Conservation (phyloP, 805 yeast genomes). For the Metschnikowia orientalis region DNA sequence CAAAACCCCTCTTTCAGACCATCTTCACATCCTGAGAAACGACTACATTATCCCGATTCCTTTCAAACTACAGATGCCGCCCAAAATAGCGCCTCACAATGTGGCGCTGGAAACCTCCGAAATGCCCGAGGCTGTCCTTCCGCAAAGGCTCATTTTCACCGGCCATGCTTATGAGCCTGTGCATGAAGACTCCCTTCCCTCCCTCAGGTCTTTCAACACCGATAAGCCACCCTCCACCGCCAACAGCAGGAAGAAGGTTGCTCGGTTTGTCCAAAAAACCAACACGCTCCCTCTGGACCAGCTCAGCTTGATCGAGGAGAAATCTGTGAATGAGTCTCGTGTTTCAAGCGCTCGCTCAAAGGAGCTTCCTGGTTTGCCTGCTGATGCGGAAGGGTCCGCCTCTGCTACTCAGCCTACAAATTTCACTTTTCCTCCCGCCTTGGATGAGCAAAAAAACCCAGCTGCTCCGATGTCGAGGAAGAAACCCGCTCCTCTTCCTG, state of each 20-base stretch:
- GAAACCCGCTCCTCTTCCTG: too few relatives aligned
- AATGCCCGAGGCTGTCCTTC: constrained; percentile 1
- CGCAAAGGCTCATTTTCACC: constrained; percentile 27
- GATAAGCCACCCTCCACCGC: constrained; percentile 27
- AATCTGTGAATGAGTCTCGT: constrained; percentile 28
- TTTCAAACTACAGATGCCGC: constrained; percentile 38
- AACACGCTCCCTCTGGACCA: constrained; percentile 28
- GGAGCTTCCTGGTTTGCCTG: constrained; percentile 5
- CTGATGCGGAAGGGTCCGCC: not conserved
- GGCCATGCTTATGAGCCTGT: constrained; percentile 36
- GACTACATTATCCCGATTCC: constrained; percentile 41
- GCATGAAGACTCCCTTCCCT: constrained; percentile 5
- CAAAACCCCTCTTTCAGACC: constrained; percentile 33
- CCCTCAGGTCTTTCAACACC: constrained; percentile 4
- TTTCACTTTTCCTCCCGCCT: not conserved
- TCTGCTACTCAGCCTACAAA: not conserved
- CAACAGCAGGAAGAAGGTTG: constrained; percentile 24
- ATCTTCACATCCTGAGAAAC: constrained; percentile 28
- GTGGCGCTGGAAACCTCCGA: constrained; percentile 7
- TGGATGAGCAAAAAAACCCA: too few relatives aligned
- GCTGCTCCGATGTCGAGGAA: too few relatives aligned
- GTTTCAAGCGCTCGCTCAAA: constrained; percentile 25
- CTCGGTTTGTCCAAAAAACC: constrained; percentile 20
- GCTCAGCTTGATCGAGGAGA: constrained; percentile 42
- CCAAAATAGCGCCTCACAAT: constrained; percentile 26